A percentile compares a stretch with the other conserved stretches of the same genome.
Conservation (phyloP, 345 rosid species). For the Melastoma malabathricum region DNA sequence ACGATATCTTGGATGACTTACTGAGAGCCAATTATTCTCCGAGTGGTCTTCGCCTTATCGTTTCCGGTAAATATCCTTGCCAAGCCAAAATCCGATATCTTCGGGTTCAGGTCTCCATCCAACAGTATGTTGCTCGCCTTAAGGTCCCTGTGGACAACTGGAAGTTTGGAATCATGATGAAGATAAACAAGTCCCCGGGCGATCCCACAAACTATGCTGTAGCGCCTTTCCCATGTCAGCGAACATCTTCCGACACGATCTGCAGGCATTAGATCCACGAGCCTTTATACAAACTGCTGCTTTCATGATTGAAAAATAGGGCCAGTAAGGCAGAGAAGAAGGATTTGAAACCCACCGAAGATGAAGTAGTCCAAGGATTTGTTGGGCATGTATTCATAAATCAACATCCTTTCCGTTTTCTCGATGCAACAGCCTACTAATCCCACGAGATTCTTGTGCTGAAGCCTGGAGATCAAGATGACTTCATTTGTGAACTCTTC, state of each 20-base stretch:
- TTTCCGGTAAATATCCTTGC: conserved; percentile 17
- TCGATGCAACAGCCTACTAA: conserved; percentile 38
- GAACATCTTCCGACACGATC: conserved; percentile 14
- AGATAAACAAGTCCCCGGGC: conserved; percentile 37
- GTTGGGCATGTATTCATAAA: conserved; percentile 50
- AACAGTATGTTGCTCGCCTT: conserved; percentile 22
- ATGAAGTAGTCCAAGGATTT: conserved; percentile 45
- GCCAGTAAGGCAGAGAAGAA: no score
- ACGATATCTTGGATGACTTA: conserved; percentile 1
- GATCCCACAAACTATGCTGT: conserved; percentile 25
- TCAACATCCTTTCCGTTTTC: conserved; percentile 34
- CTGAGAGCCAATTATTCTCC: conserved; percentile 36
- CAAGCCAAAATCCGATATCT: conserved; percentile 29
- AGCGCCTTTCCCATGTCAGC: conserved; percentile 17
- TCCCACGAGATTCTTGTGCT: conserved; percentile 45
- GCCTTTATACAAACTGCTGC: no score
- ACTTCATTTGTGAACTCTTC: conserved; percentile 51
- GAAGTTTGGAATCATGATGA: conserved; percentile 34
- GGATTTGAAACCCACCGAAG: conserved; percentile 27
- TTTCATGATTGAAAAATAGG: no score
- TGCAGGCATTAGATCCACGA: conserved; percentile 5
- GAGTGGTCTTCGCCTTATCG: conserved; percentile 18
- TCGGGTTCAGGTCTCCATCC: conserved; percentile 19
- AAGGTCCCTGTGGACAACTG: conserved; percentile 35
- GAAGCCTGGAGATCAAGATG: conserved; percentile 37